Conservation (phyloP, 306 rosid genomes). For the Castanospermum australe region DNA sequence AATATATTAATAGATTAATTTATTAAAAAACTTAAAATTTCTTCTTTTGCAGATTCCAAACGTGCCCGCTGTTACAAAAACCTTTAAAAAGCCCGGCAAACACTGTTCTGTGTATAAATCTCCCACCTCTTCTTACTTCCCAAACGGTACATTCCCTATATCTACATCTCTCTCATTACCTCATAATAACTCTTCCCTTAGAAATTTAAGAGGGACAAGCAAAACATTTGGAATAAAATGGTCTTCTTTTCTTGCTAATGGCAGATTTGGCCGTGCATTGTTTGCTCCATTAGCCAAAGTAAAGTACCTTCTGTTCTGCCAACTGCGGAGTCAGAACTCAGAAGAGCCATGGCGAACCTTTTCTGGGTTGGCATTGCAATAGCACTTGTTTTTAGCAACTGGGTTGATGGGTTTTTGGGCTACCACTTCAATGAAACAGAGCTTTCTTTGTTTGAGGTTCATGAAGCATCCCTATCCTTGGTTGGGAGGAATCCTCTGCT, state of each 20-base stretch:
- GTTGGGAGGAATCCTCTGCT: constrained; percentile 32
- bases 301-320: neutral
- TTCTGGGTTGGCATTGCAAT: constrained; percentile 46
- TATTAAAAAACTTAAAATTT: too few relatives aligned
- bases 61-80: constrained; percentile 35
- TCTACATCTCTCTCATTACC: neutral
- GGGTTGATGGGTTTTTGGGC: constrained; percentile 50
- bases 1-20: too few relatives aligned
- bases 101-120: constrained; percentile 5
- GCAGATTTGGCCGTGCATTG: constrained; percentile 8
- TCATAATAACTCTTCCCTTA: constrained; percentile 11
- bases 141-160: neutral
- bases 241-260: neutral
- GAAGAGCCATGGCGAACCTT: constrained; percentile 40
- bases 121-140: neutral
- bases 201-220: neutral
- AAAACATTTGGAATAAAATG: neutral
- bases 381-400: constrained; percentile 40
- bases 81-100: constrained; percentile 46
- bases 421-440: constrained; percentile 62
- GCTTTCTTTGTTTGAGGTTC: constrained; percentile 49
- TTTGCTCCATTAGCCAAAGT: constrained; percentile 8
- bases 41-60: constrained; percentile 65
- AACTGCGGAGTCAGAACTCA: constrained; percentile 9
- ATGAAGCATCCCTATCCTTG: constrained; percentile 47